Conservation (phyloP, 2,329 filamentous ascomycete genomes). For the Fusarium solani-melongenae region DNA sequence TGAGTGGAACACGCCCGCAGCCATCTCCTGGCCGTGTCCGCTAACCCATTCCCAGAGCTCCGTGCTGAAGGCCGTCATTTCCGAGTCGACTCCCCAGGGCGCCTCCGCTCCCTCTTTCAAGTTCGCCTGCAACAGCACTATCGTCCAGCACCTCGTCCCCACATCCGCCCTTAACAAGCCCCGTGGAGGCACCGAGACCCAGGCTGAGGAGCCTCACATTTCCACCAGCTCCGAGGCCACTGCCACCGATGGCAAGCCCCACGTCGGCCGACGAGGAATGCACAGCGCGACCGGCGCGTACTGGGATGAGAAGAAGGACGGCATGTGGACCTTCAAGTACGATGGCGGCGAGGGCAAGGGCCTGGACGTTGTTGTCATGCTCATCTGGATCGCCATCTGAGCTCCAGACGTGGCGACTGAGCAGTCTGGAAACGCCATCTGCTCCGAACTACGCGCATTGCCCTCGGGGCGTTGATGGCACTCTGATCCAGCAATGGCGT, state of each 20-base stretch:
- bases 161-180: constrained; percentile 73
- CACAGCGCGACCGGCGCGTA: constrained; percentile 86
- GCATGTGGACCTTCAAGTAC: constrained; percentile 91
- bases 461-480: constrained; percentile 31
- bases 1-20: constrained; percentile 54
- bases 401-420: neutral
- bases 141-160: constrained; percentile 90
- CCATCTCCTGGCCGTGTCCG: constrained; percentile 4
- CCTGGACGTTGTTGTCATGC: constrained; percentile 76
- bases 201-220: constrained; percentile 62
- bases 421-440: constrained; percentile 7
- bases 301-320: constrained; percentile 92
- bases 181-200: constrained; percentile 60
- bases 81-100: constrained; percentile 72
- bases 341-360: constrained; percentile 75
- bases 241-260: constrained; percentile 73
- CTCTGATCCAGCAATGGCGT: constrained; percentile 43
- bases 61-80: constrained; percentile 81
- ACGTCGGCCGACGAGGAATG: constrained; percentile 89
- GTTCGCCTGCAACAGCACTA: constrained; percentile 97
- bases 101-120: constrained; percentile 78
- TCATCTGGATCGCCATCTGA: constrained; percentile 82
- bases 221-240: constrained; percentile 65
- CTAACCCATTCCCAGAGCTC: constrained; percentile 67
- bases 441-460: constrained; percentile 19